phyloP scores from a whole-genome alignment of 2,329 filamentous ascomycete species.

The Fusarium albidum region DNA sequence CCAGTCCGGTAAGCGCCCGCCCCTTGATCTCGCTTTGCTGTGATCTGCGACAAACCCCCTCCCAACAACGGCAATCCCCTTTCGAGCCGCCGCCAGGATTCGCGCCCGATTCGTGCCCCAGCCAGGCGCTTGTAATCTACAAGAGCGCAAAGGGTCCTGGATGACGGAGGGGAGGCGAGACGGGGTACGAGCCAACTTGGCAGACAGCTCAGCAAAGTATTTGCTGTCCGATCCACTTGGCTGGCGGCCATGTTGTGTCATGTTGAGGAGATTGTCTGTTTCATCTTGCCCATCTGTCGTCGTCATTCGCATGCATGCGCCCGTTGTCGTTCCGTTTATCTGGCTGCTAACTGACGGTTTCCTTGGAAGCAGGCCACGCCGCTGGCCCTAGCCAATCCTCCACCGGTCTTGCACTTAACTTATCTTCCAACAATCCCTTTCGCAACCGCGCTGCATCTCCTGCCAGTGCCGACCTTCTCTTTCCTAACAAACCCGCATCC shows the following conservation, averaged over 20 bases:
- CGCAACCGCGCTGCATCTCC: slow-evolving; percentile 76
- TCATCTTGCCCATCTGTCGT: slow-evolving; percentile 41
- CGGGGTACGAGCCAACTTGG: slow-evolving; percentile 38
- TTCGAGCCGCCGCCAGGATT: slow-evolving; percentile 29
- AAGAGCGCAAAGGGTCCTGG: slow-evolving; percentile 34
- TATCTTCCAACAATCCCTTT: slow-evolving; percentile 85
- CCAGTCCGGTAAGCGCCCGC: slow-evolving; percentile 40
- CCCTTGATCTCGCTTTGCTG: slow-evolving; percentile 43
- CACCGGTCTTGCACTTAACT: slow-evolving; percentile 66
- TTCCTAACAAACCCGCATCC: slow-evolving; percentile 55
- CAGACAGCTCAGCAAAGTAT: slow-evolving; percentile 34
- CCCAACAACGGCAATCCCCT: slow-evolving; percentile 27
- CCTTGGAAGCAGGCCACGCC: slow-evolving; percentile 38
- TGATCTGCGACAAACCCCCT: slow-evolving; percentile 39
- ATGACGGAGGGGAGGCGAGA: slow-evolving; percentile 25
- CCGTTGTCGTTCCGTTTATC: slow-evolving; percentile 33
- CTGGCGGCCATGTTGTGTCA: slow-evolving; percentile 42
- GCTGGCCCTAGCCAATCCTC: slow-evolving; percentile 35
- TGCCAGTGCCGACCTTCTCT: slow-evolving; percentile 45
- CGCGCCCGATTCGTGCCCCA: slow-evolving; percentile 27
- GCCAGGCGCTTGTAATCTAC: slow-evolving; percentile 33
- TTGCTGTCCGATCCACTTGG: slow-evolving; percentile 38
- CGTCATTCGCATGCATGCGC: slow-evolving; percentile 43
- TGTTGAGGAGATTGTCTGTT: slow-evolving; percentile 45
- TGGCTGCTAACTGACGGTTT: slow-evolving; percentile 38